Evolutionary conservation across 1,284 basidiomycete species (phyloP), one percentile per base, ranked within the genome.

Genomic region (Marasmius tenuissimus): DNA sequence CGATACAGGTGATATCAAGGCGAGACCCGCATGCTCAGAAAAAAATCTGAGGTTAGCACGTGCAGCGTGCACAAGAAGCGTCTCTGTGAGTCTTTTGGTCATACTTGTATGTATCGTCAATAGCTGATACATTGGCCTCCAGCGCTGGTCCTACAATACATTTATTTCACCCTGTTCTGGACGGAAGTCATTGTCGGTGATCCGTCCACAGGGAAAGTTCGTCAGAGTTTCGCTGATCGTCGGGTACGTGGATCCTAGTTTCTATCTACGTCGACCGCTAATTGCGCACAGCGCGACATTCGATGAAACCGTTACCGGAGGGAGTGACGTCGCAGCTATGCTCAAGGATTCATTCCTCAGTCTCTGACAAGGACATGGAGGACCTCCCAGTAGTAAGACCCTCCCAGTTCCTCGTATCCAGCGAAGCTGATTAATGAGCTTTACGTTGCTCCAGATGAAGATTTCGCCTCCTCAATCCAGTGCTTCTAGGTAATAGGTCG

Each of bases 51-150:
- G 55, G 72, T 86, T 52, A 82, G 80, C 61, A 80, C 80, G 68
- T 86, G 8, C 79, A 82, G 0, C 75, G 74, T 38, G 84, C 85
- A n/a, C 85, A 86, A 65, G 86, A 88, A 66, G 74, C 78, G 20
- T 76, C 78, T 18, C 49, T 62, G 27, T 68, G 35, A 16, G 52
- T 27, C 60, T 40, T 11, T 35, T 57, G 53, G 52, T 57, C 33
- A 48, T 47, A 42, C 27, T 55, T n/a, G 53, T 39, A 33, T 7
- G 38, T 47, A 27, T 27, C 4, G 27, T 27, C 37, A 1, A 35
- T 22, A 1, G 42, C 18, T 51, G 20, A n/a, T 47, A 51, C 14
- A 3, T 12, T 18, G n/a, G 33, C 9, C n/a, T 55, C 33, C 38
- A 78, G 70, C 49, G 69, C 71, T 33, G 77, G 76, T 8, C 64